Evolutionary conservation across 2,329 filamentous ascomycete genomes (phyloP), one percentile per base, ranked within the genome.

Genomic region (Magnaporthiopsis rhizophila): DNA sequence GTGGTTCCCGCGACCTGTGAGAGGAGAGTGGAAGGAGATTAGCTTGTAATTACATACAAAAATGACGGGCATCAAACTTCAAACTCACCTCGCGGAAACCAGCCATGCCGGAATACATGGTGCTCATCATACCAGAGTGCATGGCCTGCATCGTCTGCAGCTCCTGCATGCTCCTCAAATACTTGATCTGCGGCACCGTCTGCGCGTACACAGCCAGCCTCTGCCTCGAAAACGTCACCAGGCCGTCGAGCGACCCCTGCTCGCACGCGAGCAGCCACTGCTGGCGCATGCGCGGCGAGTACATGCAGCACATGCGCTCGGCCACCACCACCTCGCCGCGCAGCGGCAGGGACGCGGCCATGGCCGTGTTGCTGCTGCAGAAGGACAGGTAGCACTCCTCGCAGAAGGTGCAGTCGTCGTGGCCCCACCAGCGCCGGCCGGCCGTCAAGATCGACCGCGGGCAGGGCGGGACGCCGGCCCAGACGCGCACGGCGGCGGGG

Each of bases 191-290:
- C 24, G 57, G 57, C 12, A 58, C 26, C 57, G 57, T 58, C 57
- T 58, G 24, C 57, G 28, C 28, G 57, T 58, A 58, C 7, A 58
- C 57, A 1, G 24, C 57, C 57, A 58, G 57, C 57, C 57, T 30
- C 57, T 32, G 57, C 24, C 57, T 26, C 24, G 57, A 58, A 11
- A 30, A 30, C 24, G 24, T 26, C 12, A 32, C 57, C 28, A 58
- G 26, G 3, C 24, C 24, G 3, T 58, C 57, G 7, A 11, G 57
- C 6, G 15, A 5, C 4, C 57, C 57, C 24, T 30, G 9, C n/a
- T 75, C 71, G 76, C 76, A 78, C 21, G 68, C 69, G 6, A 73
- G 66, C 7, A 79, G 69, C 30, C 71, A 70, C 58, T 76, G 68
- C 11, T 74, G 74, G 24, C 76, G 69, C 66, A 66, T 63, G 59